phyloP scores from a whole-genome alignment of 345 rosid species.

The Laguncularia racemosa region DNA sequence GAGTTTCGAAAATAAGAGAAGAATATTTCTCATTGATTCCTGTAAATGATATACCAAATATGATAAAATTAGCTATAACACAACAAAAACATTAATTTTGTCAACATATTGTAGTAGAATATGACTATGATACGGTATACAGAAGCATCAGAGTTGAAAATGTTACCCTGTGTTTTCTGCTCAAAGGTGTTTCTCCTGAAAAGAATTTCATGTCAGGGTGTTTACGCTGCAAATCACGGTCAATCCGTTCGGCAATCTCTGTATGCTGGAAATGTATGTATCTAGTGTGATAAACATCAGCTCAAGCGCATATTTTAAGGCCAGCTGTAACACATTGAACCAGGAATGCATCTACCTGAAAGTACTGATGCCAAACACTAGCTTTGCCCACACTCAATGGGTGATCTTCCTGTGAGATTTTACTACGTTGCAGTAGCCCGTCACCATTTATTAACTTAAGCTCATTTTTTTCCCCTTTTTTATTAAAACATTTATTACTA shows the following conservation, averaged over 20 bases:
- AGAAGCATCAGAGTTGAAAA: neutral
- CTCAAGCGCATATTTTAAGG: conserved; percentile 2
- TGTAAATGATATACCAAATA: conserved; percentile 9
- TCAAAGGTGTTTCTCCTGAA: conserved; percentile 45
- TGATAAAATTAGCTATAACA: too few relatives aligned
- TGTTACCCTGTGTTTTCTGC: conserved; percentile 49
- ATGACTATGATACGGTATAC: neutral
- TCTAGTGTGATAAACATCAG: conserved; percentile 9
- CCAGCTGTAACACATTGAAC: conserved; percentile 2
- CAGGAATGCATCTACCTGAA: conserved; percentile 35
- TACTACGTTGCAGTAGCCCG: conserved; percentile 49
- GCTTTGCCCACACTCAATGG: conserved; percentile 58
- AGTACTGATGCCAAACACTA: conserved; percentile 57
- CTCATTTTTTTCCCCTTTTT: too few relatives aligned
- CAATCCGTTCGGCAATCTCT: conserved; percentile 64
- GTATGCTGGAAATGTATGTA: conserved; percentile 33
- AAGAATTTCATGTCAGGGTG: conserved; percentile 67
- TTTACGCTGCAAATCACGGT: conserved; percentile 64
- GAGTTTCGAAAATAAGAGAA: conserved; percentile 59
- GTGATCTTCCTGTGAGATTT: conserved; percentile 65
- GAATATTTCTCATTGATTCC: conserved; percentile 69
- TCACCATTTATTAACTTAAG: too few relatives aligned
- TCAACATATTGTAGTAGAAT: neutral
- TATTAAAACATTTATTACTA: too few relatives aligned
- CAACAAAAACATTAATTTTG: neutral